phyloP scores from a whole-genome alignment of 345 rosid species.

The Tarenaya hassleriana region DNA sequence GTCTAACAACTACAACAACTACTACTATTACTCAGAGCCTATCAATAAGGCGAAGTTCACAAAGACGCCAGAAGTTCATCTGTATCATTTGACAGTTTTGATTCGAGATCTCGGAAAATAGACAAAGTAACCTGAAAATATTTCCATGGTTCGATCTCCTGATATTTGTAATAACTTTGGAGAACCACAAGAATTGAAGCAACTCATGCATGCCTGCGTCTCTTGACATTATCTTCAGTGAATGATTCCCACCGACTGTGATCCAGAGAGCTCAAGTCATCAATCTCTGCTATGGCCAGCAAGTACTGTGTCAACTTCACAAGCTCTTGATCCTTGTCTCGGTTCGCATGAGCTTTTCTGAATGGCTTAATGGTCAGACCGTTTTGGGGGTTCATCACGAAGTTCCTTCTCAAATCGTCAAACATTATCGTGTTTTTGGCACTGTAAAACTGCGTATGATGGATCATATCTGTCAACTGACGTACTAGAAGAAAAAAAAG shows the following conservation, averaged over 20 bases:
- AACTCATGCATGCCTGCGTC: constrained; percentile 57
- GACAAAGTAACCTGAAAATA: background rate
- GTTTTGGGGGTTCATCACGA: constrained; percentile 91
- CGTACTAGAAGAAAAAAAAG: background rate
- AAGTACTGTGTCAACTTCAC: constrained; percentile 76
- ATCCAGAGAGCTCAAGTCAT: constrained; percentile 65
- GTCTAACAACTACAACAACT: too few species aligned
- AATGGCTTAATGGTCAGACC: constrained; percentile 80
- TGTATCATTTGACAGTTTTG: too few species aligned
- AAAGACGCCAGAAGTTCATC: too few species aligned
- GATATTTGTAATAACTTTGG: background rate
- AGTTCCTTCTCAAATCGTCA: constrained; percentile 81
- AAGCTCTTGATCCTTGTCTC: constrained; percentile 83
- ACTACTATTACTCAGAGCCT: too few species aligned
- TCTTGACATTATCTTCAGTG: constrained; percentile 51
- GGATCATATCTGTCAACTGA: background rate
- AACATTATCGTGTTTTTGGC: constrained; percentile 92
- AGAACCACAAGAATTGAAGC: background rate
- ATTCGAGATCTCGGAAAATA: too few species aligned
- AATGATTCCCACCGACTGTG: constrained; percentile 72
- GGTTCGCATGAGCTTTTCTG: constrained; percentile 79
- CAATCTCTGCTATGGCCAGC: constrained; percentile 79
- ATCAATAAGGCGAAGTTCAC: too few species aligned
- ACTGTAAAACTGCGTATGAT: constrained; percentile 59
- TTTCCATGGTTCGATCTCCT: too few species aligned